phyloP scores from a whole-genome alignment of 2,329 filamentous ascomycete genomes.

The Monosporascus sp. region DNA sequence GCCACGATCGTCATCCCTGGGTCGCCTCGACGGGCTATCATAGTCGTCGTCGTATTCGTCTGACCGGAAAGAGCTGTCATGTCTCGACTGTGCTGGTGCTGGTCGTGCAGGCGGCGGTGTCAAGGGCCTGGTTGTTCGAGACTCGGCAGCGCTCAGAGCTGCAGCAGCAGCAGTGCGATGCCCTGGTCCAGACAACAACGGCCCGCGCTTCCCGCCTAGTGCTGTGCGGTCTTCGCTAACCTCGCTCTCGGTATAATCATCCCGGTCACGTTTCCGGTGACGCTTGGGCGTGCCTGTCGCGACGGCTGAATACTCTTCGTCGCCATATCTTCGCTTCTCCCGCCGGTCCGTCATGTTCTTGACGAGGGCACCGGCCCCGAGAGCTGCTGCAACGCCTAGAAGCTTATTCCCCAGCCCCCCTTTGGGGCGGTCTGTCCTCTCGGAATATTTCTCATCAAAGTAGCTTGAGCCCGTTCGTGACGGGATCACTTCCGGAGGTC shows the following conservation, averaged over 20 bases:
- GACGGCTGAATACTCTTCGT: slow-evolving; percentile 60
- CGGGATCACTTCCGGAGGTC: slow-evolving; percentile 43
- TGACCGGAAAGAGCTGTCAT: slow-evolving; percentile 46
- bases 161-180: slow-evolving; percentile 39
- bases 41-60: slow-evolving; percentile 55
- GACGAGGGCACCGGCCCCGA: slow-evolving; percentile 58
- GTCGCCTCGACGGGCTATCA: slow-evolving; percentile 57
- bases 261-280: slow-evolving; percentile 30
- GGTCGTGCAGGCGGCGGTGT: slow-evolving; percentile 31
- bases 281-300: slow-evolving; percentile 56
- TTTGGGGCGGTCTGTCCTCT: slow-evolving; percentile 35
- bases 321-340: slow-evolving; percentile 38
- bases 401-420: slow-evolving; percentile 56
- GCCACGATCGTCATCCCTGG: slow-evolving; percentile 35
- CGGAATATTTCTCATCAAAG: slow-evolving; percentile 59
- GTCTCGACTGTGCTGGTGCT: slow-evolving; percentile 31
- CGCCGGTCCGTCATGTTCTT: slow-evolving; percentile 54
- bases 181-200: slow-evolving; percentile 41
- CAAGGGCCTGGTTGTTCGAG: slow-evolving; percentile 42
- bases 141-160: slow-evolving; percentile 41
- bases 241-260: slow-evolving; percentile 34
- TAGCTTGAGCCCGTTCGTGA: slow-evolving; percentile 55
- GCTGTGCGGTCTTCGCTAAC: slow-evolving; percentile 41
- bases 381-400: slow-evolving; percentile 53
- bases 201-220: slow-evolving; percentile 22